Evolutionary conservation across 306 rosid genomes (phyloP).

Genomic region (Begonia loranthoides): DNA sequence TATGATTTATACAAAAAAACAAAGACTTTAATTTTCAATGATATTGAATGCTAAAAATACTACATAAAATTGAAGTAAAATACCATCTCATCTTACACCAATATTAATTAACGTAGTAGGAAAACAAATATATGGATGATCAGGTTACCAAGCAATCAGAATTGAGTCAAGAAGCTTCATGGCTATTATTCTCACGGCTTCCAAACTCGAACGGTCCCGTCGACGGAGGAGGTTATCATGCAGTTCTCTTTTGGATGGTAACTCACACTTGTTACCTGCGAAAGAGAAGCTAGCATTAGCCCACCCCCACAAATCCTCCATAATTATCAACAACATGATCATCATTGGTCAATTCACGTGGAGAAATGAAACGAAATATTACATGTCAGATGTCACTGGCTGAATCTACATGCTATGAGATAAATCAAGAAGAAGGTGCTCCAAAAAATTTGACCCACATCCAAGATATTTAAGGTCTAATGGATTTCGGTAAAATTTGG

Average conservation of each 20-base stretch:
- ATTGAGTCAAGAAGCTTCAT: not conserved
- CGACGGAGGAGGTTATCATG: conserved; percentile 71
- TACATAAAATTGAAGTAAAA: no score
- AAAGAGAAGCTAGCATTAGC: not conserved
- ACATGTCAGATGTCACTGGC: no score
- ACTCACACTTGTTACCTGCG: conserved; percentile 88
- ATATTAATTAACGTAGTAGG: no score
- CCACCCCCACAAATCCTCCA: not conserved
- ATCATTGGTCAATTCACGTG: no score
- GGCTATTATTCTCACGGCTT: conserved; percentile 33
- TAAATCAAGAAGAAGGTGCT: not conserved
- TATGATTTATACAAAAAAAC: no score
- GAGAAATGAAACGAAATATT: not conserved
- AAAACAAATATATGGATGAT: no score
- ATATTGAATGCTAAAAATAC: no score
- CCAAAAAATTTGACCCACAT: not conserved
- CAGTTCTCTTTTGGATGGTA: conserved; percentile 72
- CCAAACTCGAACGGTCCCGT: conserved; percentile 68
- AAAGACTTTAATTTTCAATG: no score
- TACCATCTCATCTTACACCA: no score
- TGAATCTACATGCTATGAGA: no score
- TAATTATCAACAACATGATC: not conserved
- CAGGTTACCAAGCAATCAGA: no score
- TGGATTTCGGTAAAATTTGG: no score
- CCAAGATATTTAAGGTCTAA: not conserved